Base-by-base conservation (phyloP, 495 filamentous ascomycete genomes). In the Niebla homalea region DNA sequence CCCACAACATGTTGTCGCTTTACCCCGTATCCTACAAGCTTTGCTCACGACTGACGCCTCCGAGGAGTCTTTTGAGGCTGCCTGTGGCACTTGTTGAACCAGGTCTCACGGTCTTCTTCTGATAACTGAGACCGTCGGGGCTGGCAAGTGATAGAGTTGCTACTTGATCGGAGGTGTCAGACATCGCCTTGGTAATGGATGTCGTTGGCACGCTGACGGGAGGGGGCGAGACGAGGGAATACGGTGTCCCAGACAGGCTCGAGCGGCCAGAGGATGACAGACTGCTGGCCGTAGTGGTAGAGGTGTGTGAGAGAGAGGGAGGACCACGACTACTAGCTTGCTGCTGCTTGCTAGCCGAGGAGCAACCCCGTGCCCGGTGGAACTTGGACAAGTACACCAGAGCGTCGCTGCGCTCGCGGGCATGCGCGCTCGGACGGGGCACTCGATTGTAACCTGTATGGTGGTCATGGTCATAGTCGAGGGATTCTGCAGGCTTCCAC, bases 401-500 rank as follows among this genome's bases (percentile, higher is more conserved):
- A 21, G 73, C 72, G 21, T 75, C 72, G 29, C 65, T 65, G 32
- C 62, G 25, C 37, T 52, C 36, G 37, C 5, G 48, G 35, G 0
- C 47, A 47, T 41, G 48, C 48, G 14, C 43, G 25, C 44, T 56
- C 52, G 26, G 14, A 16, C 15, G 39, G 21, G 39, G 8, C 21
- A 41, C 5, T 41, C 18, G 21, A 22, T 15, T 22, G 16, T 7
- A 5, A n/a, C 18, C 36, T 7, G 32, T 40, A 49, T 37, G 23
- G n/a, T 48, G 45, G 25, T 23, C 32, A 3, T 42, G 35, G 3
- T 26, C 25, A 43, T 23, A 39, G 39, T 59, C 42, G 36, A 48
- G 23, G 29, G 51, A 45, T 73, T 71, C 64, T 57, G 71, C 65
- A n/a, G 73, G 73, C 64, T 77, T 76, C 73, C 73, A 77, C 62